These are phyloP conservation scores for Dictyostelium purpureum DNA, from an alignment of 78 protist species.

Conservation along the genomic window DNA sequence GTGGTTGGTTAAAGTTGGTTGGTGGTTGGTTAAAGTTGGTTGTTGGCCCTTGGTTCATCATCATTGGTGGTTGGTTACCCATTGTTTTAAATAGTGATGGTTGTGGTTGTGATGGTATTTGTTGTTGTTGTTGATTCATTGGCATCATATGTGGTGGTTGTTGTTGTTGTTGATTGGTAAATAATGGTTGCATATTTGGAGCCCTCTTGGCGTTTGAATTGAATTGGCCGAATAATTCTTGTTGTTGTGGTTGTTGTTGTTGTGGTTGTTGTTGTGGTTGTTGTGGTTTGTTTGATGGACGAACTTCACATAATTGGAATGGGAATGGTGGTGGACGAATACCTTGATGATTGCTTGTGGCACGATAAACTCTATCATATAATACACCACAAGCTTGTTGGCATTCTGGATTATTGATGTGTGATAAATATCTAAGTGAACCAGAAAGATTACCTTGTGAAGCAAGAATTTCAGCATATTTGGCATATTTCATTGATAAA, in stretches of 20 bases:
- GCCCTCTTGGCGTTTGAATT: neutral
- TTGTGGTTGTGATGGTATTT: too few relatives aligned
- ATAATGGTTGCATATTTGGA: neutral
- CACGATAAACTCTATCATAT: constrained; percentile 68
- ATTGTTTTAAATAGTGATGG: neutral
- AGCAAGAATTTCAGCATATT: constrained; percentile 78
- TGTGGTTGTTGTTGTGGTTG: neutral
- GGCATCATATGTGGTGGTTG: too few relatives aligned
- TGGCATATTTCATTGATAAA: constrained; percentile 34
- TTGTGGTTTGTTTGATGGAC: constrained; percentile 9
- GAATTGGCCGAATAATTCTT: neutral
- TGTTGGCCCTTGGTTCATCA: neutral
- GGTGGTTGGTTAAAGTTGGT: neutral
- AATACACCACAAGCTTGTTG: constrained; percentile 20
- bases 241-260: neutral
- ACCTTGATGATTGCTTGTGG: constrained; percentile 29
- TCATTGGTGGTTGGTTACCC: neutral
- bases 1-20: neutral
- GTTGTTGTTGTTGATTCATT: too few relatives aligned
- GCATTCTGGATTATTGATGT: neutral
- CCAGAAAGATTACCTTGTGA: constrained; percentile 67
- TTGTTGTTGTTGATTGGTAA: neutral
- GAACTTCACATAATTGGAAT: constrained; percentile 43
- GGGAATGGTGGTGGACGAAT: constrained; percentile 69
- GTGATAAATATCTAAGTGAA: constrained; percentile 71